Evolutionary conservation across 75 land plant genomes (phyloP), one percentile per base, ranked within the genome.

Genomic region (Selaginella tamariscina): DNA sequence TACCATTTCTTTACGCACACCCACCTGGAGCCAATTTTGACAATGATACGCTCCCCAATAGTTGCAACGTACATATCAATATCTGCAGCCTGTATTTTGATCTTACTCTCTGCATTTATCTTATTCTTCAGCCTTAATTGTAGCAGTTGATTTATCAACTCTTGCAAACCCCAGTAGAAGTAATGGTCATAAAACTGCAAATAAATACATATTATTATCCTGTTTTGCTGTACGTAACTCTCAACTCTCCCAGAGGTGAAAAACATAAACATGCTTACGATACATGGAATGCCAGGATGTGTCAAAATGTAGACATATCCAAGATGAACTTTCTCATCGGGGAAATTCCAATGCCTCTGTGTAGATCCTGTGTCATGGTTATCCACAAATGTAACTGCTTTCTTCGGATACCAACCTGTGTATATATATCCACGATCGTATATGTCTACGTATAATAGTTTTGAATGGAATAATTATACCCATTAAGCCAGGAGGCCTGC

Each of bases 171-270:
- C 87, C 88, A 87, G 0, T 78, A 67, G 56, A 80, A 78, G 56
- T 73, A 77, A 62, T 85, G 91, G 31, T 87, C 87, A 66, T 78
- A 78, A 27, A 78, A 74, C 81, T 79, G 79, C n/a, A n/a, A n/a
- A n/a, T n/a, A 32, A n/a, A n/a, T n/a, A n/a, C n/a, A n/a, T n/a
- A n/a, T n/a, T n/a, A 8, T 57, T 20, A 5, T 20, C 15, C 2
- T 57, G 15, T 57, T 2, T 22, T 2, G 18, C 30, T 27, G 27
- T 29, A 32, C 20, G 31, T n/a, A 65, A 65, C 2, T 27, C 66
- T 29, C 8, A 54, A 49, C 20, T 27, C 24, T 33, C 27, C 29
- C 1, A 2, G 20, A 1, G 1, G 29, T 0, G 0, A 15, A 65
- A 15, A 39, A 39, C 11, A 39, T 39, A 5, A 15, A 5, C 15